phyloP scores from a whole-genome alignment of 352 stramenopile genomes.

The Aphanomyces stellatus region DNA sequence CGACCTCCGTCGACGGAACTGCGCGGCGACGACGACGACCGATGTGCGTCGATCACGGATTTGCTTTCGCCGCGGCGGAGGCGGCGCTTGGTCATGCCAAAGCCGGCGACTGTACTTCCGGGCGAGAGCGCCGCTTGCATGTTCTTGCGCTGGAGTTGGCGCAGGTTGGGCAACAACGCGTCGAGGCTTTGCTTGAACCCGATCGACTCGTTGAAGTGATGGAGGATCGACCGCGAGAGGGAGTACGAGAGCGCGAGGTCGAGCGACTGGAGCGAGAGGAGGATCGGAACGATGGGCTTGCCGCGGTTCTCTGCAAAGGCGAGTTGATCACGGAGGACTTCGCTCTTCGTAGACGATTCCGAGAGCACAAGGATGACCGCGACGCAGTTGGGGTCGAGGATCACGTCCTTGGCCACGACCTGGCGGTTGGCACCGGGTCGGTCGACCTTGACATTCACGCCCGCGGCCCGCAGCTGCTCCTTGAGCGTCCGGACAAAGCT shows the following conservation, averaged over 20 bases:
- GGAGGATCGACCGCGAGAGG: constrained; percentile 59
- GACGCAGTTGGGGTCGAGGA: constrained; percentile 39
- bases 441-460: constrained; percentile 51
- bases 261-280: constrained; percentile 64
- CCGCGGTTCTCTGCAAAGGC: constrained; percentile 73
- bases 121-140: not conserved
- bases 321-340: constrained; percentile 61
- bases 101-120: too few species aligned
- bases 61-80: not conserved
- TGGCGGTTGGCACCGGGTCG: constrained; percentile 42
- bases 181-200: constrained; percentile 68
- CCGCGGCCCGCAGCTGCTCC: constrained; percentile 46
- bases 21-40: not conserved
- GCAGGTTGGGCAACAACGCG: constrained; percentile 38
- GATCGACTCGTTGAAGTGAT: constrained; percentile 74
- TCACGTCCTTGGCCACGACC: constrained; percentile 62
- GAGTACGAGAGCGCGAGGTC: constrained; percentile 74
- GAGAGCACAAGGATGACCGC: constrained; percentile 65
- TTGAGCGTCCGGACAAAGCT: constrained; percentile 52
- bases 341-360: constrained; percentile 52
- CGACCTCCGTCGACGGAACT: too few species aligned
- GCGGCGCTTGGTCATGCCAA: not conserved
- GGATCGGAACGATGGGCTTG: constrained; percentile 59
- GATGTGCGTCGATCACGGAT: not conserved
- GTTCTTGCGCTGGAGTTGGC: constrained; percentile 5